Evolutionary conservation across 306 rosid species (phyloP), one percentile per base, ranked within the genome.

Genomic region (Spatholobus suberectus): DNA sequence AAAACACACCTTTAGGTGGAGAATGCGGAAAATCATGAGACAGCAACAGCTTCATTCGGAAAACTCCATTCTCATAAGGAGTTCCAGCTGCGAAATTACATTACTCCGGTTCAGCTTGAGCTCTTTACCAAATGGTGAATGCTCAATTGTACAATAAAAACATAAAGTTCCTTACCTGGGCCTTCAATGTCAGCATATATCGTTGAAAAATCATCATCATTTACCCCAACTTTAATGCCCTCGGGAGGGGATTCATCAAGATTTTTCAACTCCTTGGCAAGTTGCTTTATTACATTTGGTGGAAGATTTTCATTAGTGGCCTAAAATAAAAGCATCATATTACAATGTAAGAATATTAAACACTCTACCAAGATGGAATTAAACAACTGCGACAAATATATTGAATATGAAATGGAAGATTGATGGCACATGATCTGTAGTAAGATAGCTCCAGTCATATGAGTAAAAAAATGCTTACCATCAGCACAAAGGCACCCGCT

Each of bases 241-340:
- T 96, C 99, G 0, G 99, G 98, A 37, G 99, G 99, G 79, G 93
- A 90, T 78, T 96, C 99, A 18, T 96, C 97, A 32, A 96, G 99
- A 84, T 76, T 92, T 87, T 96, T 96, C 93, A 96, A 87, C 88
- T 96, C 99, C 89, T 96, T 96, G 18, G 94, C 99, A 81, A 96
- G 95, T 92, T 89, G 99, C 88, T 88, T 96, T 75, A 96, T 91
- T 21, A 94, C 99, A 81, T 96, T 96, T 80, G 99, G 99, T 20
- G 99, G 97, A 78, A 96, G 97, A 88, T 96, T 96, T 85, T 96
- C 99, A 80, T 96, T 96, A 4, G 99, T 92, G 37, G 99, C 98
- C 99, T 93, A 88, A 78, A 76, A 82, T 80, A 79, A 76, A 67
- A 73, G 65, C 74, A 78, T 12, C 77, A 80, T 5, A 71, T 27